Evolutionary conservation across 768 basidiomycete genomes (phyloP), one percentile per base, ranked within the genome.

Genomic region (Scleroderma citrinum): DNA sequence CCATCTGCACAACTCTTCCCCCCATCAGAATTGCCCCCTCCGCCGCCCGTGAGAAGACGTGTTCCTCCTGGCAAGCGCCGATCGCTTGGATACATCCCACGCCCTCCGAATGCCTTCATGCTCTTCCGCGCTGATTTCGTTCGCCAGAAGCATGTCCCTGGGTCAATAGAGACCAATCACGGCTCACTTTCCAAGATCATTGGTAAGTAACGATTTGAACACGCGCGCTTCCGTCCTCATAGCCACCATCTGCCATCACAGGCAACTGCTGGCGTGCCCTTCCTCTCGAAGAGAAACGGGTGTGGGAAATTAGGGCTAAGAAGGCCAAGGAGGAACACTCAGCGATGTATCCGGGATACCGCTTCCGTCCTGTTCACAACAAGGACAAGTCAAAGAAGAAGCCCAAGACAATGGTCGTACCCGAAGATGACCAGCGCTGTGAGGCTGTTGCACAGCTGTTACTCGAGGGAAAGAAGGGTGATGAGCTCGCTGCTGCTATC

Each of bases 241-340:
- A 20, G 2, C 35, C 14, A 19, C 34, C 7, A 19, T 19, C 32
- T 24, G 17, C 13, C 34, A 16, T 29, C 4, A 4, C 51, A 71
- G 70, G 74, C 7, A 75, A 75, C 48, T 75, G 72, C 55, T 90
- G 87, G 87, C 76, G 81, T 21, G 64, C 80, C 0, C 76, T 90
- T 3, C 83, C 85, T 0, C 73, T 80, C 16, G 77, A 82, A 14
- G 84, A 90, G 64, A 86, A 84, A 59, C 75, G 74, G 4, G 70
- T 79, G 16, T 90, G 87, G 87, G 85, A 88, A 59, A 67, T 76
- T 30, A 77, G 77, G 47, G 87, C 87, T 0, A 84, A 85, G 60
- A 75, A 79, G 38, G 86, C 81, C 20, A 87, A 87, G 67, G 83
- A 81, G 0, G 82, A 80, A 26, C 87, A 90, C 67, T 80, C 84